Percentiles rank a stretch among this genome's conserved stretches.
These are phyloP conservation scores for Arthrobotrys entomopaga DNA, from an alignment of 2,329 filamentous ascomycete species.

Conservation along the genomic window DNA sequence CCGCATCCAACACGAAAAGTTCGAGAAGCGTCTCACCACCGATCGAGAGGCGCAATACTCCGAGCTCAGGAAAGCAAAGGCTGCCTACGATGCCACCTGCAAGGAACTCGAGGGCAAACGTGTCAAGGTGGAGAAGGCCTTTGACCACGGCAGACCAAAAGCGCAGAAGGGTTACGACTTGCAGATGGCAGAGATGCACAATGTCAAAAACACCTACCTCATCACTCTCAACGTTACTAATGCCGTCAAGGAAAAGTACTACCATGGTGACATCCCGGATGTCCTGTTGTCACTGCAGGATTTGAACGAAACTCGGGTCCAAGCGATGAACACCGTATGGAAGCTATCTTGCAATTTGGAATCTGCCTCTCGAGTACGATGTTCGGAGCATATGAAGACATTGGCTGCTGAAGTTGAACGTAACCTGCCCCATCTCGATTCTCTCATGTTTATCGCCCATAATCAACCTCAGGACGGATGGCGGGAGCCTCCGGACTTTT, in stretches of 20 bases:
- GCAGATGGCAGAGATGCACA: slow-evolving; percentile 94
- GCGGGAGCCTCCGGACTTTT: slow-evolving; percentile 84
- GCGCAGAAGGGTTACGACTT: slow-evolving; percentile 91
- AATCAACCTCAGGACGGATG: slow-evolving; percentile 75
- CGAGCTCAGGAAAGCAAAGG: slow-evolving; percentile 89
- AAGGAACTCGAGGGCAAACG: slow-evolving; percentile 93
- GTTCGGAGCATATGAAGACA: slow-evolving; percentile 76
- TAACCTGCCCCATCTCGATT: slow-evolving; percentile 89
- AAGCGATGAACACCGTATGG: slow-evolving; percentile 88
- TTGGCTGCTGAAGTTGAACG: slow-evolving; percentile 83
- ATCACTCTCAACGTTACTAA: slow-evolving; percentile 97
- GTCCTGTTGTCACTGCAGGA: slow-evolving; percentile 85
- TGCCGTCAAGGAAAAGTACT: slow-evolving; percentile 96
- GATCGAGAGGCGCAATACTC: slow-evolving; percentile 85
- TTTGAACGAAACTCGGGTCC: slow-evolving; percentile 85
- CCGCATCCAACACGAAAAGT: slow-evolving; percentile 89
- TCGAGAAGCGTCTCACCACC: slow-evolving; percentile 85
- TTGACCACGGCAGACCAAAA: slow-evolving; percentile 74
- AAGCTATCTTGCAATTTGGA: slow-evolving; percentile 81
- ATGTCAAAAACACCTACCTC: slow-evolving; percentile 97
- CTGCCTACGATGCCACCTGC: slow-evolving; percentile 90
- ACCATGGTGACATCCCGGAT: slow-evolving; percentile 95
- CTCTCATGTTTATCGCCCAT: slow-evolving; percentile 97
- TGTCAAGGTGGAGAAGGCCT: slow-evolving; percentile 94
- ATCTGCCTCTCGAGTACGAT: slow-evolving; percentile 78